A percentile compares a stretch with the other conserved stretches of the same genome.
Evolutionary conservation across 2,329 filamentous ascomycete species (phyloP).

Genomic region (Blumeria graminis): DNA sequence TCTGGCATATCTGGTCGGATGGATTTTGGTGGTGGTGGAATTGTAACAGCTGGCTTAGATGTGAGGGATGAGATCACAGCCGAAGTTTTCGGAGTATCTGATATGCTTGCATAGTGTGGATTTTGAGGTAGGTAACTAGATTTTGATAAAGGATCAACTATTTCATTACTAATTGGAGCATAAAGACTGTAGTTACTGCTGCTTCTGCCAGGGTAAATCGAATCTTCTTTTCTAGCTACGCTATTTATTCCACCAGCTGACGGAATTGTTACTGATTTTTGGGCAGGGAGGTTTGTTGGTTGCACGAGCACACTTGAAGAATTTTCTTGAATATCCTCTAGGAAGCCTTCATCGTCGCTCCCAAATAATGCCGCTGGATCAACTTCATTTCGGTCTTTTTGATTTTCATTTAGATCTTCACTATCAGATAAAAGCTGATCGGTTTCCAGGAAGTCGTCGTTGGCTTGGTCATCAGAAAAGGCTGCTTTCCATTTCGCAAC

Average conservation of each 20-base stretch:
- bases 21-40: constrained; percentile 12
- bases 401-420: constrained; percentile 22
- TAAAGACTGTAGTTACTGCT: constrained; percentile 13
- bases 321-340: constrained; percentile 29
- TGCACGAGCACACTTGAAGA: background rate
- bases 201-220: constrained; percentile 2
- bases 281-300: constrained; percentile 8
- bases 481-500: constrained; percentile 68
- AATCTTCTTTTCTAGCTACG: constrained; percentile 4
- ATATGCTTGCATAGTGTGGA: background rate
- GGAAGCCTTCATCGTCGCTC: constrained; percentile 66
- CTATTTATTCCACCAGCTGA: constrained; percentile 10
- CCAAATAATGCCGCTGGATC: constrained; percentile 45
- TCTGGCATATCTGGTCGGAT: constrained; percentile 24
- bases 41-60: constrained; percentile 7
- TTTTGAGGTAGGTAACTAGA: background rate
- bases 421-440: constrained; percentile 35
- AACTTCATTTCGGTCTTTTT: constrained; percentile 21
- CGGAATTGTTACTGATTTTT: constrained; percentile 9
- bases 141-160: background rate
- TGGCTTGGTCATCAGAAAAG: background rate
- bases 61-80: constrained; percentile 6
- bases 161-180: constrained; percentile 3
- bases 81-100: background rate
- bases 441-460: constrained; percentile 29